These are phyloP conservation scores for Phytopythium oedochilum DNA, from an alignment of 352 stramenopile genomes.

Conservation along the genomic window DNA sequence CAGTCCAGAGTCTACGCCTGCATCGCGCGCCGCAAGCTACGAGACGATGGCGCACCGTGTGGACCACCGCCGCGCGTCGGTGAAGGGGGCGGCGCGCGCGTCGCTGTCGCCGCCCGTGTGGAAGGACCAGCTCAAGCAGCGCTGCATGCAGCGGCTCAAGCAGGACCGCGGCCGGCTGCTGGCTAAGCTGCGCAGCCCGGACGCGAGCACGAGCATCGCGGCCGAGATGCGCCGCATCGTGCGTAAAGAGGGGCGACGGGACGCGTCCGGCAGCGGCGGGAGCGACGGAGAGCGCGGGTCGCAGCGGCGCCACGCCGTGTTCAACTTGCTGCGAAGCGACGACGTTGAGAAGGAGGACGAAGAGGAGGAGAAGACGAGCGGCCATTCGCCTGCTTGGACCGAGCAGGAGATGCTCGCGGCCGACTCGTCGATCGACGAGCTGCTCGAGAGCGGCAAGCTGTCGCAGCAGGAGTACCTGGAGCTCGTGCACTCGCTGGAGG, in stretches of 20 bases:
- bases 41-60: neutral
- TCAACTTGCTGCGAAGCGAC: constrained; percentile 18
- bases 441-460: constrained; percentile 50
- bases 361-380: neutral
- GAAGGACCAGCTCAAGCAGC: constrained; percentile 74
- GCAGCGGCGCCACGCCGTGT: constrained; percentile 23
- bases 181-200: constrained; percentile 50
- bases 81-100: constrained; percentile 23
- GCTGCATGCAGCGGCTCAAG: constrained; percentile 65
- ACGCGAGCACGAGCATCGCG: constrained; percentile 40
- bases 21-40: too few relatives aligned
- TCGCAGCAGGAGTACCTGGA: constrained; percentile 71
- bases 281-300: neutral
- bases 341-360: constrained; percentile 3
- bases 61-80: constrained; percentile 7
- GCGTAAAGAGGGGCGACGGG: constrained; percentile 26
- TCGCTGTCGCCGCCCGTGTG: constrained; percentile 64
- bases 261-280: neutral
- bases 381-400: neutral
- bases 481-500: constrained; percentile 68
- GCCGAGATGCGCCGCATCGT: constrained; percentile 64
- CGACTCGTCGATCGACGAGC: constrained; percentile 54
- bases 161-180: constrained; percentile 57
- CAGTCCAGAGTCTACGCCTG: too few relatives aligned
- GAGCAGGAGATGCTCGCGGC: neutral